Evolutionary conservation across 306 rosid species (phyloP), one percentile per base, ranked within the genome.

Genomic region (Dryas drummondii): DNA sequence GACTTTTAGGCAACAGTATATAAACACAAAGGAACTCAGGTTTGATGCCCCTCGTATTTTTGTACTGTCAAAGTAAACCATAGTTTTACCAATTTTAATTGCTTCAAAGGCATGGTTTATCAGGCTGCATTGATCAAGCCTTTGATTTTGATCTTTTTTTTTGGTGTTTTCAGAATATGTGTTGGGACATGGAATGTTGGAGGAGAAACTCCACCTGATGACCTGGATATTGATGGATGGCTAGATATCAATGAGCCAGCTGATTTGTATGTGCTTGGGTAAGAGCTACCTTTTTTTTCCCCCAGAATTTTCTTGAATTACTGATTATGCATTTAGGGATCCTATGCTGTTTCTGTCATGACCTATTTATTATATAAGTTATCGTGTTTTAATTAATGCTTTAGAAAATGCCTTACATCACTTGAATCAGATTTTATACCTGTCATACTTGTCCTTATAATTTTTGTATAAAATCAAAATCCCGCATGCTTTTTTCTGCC

Each of bases 141-240:
- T 68, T 76, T 69, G 65, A 78, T 72, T 75, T 72, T 68, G 52
- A 10, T 67, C 26, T 58, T 45, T 77, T 79, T 79, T 50, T 83
- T 17, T 66, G 57, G 32, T 70, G 37, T 62, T 80, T 49, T 13
- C 72, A 94, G 98, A 84, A 77, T 94, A 82, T 76, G 94, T 70
- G 90, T 78, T 53, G 96, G 90, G 53, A 94, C 98, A 75, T 94
- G 98, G 98, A 94, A 94, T 76, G 94, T 88, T 22, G 98, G 93
- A 72, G 98, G 98, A 75, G 84, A 79, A 77, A 79, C 81, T 81
- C 97, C 97, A 32, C 90, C 96, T 3, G 92, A 88, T 70, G 97
- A 91, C 80, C 72, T 90, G 37, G 97, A 94, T 75, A 88, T 94
- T 67, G 98, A 91, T 81, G 93, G 88, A 59, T 94, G 93, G 98